Percentiles rank a stretch among this genome's conserved stretches.
Conservation (phyloP, 75 land plant species). For the Larix kaempferi region DNA sequence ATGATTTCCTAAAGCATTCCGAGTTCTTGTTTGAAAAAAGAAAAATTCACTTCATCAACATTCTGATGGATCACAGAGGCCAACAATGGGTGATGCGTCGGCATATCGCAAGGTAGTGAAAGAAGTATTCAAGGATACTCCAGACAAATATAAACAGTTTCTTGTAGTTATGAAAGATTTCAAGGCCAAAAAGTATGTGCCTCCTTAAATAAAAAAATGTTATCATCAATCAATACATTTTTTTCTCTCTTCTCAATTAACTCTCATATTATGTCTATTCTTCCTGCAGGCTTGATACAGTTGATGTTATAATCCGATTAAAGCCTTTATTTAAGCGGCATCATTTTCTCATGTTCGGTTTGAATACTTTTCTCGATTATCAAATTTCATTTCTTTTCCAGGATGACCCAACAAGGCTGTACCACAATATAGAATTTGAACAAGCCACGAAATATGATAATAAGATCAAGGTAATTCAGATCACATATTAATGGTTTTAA, state of each 20-base stretch:
- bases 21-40: too few relatives aligned
- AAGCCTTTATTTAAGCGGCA: slow-evolving; percentile 86
- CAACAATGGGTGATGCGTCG: slow-evolving; percentile 74
- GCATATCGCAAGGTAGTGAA: slow-evolving; percentile 74
- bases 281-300: slow-evolving; percentile 70
- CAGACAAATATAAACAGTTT: slow-evolving; percentile 75
- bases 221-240: background rate
- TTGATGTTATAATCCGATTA: slow-evolving; percentile 75
- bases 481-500: background rate
- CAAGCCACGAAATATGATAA: slow-evolving; percentile 85
- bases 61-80: slow-evolving; percentile 15
- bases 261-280: background rate
- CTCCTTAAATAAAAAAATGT: background rate
- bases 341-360: slow-evolving; percentile 66
- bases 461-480: slow-evolving; percentile 78
- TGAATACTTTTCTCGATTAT: slow-evolving; percentile 88
- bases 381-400: slow-evolving; percentile 75
- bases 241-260: background rate
- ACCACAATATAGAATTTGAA: too few relatives aligned
- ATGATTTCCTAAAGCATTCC: too few relatives aligned
- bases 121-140: slow-evolving; percentile 74
- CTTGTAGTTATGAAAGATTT: slow-evolving; percentile 90
- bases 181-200: slow-evolving; percentile 65
- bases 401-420: slow-evolving; percentile 77
- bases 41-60: background rate